Evolutionary conservation across 805 yeast genomes (phyloP).

Genomic region (Teunomyces cretensis): DNA sequence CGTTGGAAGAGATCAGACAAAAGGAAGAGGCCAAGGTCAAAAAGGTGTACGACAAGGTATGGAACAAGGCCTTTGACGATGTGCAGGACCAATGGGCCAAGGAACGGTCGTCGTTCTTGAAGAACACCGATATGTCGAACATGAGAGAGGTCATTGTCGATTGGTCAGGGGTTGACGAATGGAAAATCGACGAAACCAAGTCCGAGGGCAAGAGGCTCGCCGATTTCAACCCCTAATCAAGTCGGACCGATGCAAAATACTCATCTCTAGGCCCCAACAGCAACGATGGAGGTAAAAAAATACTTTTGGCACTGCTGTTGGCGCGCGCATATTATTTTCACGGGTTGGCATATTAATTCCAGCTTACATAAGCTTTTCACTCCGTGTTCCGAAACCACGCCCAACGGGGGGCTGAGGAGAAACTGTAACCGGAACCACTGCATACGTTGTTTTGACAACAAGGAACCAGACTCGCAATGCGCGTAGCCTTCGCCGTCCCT

Average conservation of each 20-base stretch:
- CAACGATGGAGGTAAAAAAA: too few relatives aligned
- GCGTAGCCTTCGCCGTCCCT: too few relatives aligned
- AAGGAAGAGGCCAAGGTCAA: slow-evolving; percentile 61
- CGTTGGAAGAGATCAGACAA: slow-evolving; percentile 69
- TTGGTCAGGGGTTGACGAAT: slow-evolving; percentile 64
- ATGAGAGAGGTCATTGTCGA: slow-evolving; percentile 55
- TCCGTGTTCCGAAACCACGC: not conserved
- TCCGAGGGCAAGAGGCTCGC: slow-evolving; percentile 37
- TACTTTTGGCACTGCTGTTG: too few relatives aligned
- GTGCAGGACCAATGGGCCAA: slow-evolving; percentile 69
- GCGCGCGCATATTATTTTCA: too few relatives aligned
- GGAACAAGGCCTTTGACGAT: slow-evolving; percentile 78
- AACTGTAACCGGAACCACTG: not conserved
- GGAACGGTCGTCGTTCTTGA: slow-evolving; percentile 69
- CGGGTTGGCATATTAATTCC: not conserved
- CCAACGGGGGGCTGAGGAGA: not conserved
- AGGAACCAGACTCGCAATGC: too few relatives aligned
- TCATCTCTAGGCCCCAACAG: too few relatives aligned
- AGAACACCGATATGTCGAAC: slow-evolving; percentile 66
- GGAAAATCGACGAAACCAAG: slow-evolving; percentile 27
- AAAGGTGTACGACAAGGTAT: slow-evolving; percentile 66
- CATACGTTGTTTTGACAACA: too few relatives aligned
- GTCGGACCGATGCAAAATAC: too few relatives aligned
- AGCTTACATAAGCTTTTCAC: not conserved
- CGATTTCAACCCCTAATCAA: slow-evolving; percentile 36